Percentiles rank a stretch among this genome's conserved stretches.
These are phyloP conservation scores for Geotrichum aggregatum DNA, from an alignment of 1,139 yeast genomes.

Conservation along the genomic window DNA sequence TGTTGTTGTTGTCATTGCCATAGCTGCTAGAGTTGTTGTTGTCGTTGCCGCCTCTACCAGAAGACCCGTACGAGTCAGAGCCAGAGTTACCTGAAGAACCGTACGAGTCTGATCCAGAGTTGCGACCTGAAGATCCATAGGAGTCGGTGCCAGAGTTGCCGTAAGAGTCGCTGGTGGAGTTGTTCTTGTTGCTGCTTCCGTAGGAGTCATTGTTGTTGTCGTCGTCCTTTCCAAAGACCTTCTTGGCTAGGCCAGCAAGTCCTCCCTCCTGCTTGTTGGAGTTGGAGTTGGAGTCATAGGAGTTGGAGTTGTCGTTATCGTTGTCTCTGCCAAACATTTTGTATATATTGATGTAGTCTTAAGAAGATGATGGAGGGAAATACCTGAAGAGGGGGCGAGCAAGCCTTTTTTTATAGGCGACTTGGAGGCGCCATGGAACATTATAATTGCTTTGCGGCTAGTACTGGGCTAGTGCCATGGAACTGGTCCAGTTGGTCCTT, in stretches of 20 bases:
- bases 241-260: constrained; percentile 23
- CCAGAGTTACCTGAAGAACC: constrained; percentile 33
- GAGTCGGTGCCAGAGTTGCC: constrained; percentile 19
- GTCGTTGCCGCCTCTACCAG: constrained; percentile 21
- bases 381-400: too few relatives aligned
- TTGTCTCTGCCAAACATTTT: constrained; percentile 18
- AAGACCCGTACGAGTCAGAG: constrained; percentile 23
- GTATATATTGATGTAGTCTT: not conserved
- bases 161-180: constrained; percentile 16
- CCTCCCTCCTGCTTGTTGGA: constrained; percentile 14
- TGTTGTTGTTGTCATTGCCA: constrained; percentile 14
- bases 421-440: too few relatives aligned
- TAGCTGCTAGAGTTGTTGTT: constrained; percentile 6
- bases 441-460: too few relatives aligned
- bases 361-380: not conserved
- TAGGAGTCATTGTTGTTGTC: constrained; percentile 23
- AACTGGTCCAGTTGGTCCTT: too few relatives aligned
- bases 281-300: constrained; percentile 19
- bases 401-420: too few relatives aligned
- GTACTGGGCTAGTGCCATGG: too few relatives aligned
- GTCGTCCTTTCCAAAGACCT: constrained; percentile 27
- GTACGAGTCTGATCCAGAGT: constrained; percentile 27
- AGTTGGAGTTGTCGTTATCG: constrained; percentile 20
- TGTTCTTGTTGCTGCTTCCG: constrained; percentile 4
- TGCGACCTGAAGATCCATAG: constrained; percentile 23